A percentile compares a stretch with the other conserved stretches of the same genome.
These are phyloP conservation scores for Emericellopsis atlantica DNA, from an alignment of 2,329 filamentous ascomycete species.

Conservation along the genomic window DNA sequence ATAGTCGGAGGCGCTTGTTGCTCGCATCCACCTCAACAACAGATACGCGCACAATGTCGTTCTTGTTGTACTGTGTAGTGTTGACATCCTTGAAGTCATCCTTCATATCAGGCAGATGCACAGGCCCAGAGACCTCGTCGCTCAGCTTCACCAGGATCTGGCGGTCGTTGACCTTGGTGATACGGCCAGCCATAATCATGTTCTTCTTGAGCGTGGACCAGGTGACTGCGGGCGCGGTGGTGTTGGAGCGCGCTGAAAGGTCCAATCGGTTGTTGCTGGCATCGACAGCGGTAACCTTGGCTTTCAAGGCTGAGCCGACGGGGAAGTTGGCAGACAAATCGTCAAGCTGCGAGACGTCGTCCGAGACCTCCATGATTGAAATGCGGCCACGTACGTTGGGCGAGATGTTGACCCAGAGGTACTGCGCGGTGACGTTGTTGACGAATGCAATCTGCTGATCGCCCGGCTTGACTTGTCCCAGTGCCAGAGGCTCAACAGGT, in stretches of 20 bases:
- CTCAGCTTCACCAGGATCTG: slow-evolving; percentile 78
- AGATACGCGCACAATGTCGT: slow-evolving; percentile 80
- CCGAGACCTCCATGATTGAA: slow-evolving; percentile 69
- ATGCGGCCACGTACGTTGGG: slow-evolving; percentile 80
- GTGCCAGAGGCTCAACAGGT: slow-evolving; percentile 40
- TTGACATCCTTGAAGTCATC: slow-evolving; percentile 80
- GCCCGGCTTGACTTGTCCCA: slow-evolving; percentile 62
- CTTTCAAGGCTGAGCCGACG: slow-evolving; percentile 75
- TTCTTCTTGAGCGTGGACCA: slow-evolving; percentile 64
- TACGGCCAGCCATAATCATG: slow-evolving; percentile 68
- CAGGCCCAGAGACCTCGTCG: slow-evolving; percentile 63
- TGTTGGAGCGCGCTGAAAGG: slow-evolving; percentile 61
- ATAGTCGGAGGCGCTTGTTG: slow-evolving; percentile 77
- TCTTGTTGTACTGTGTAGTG: slow-evolving; percentile 63
- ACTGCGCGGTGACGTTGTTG: slow-evolving; percentile 74
- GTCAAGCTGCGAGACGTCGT: slow-evolving; percentile 69
- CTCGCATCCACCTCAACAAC: slow-evolving; percentile 66
- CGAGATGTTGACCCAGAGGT: slow-evolving; percentile 82
- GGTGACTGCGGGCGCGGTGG: slow-evolving; percentile 33
- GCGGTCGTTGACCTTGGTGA: slow-evolving; percentile 77
- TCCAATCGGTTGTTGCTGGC: slow-evolving; percentile 63
- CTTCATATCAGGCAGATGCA: slow-evolving; percentile 70
- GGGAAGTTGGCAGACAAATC: slow-evolving; percentile 74
- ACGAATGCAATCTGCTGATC: slow-evolving; percentile 71
- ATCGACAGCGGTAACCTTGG: slow-evolving; percentile 67